Base-by-base conservation (phyloP, 2,329 filamentous ascomycete genomes). In the Neopestalotiopsis sp. region DNA sequence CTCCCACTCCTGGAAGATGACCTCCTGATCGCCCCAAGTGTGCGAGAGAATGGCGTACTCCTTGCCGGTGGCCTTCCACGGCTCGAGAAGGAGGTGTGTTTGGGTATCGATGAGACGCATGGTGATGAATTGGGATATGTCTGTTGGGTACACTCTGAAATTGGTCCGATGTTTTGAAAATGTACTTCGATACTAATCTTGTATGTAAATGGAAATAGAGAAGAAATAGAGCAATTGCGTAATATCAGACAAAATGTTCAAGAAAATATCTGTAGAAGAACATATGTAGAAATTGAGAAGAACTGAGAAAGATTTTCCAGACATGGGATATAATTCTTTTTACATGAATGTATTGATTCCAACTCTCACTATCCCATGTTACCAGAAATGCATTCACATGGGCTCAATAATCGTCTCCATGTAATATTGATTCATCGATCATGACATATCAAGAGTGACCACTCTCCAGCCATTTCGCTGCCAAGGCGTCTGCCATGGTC, bases 11-110 rank as follows among this genome's bases (percentile, higher is more conserved):
- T 78, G 71, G 56, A 80, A 76, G 1, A 76, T 78, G 28, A 81
- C 74, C 67, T 80, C 80, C n/a, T 76, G 74, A 30, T 70, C 66
- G 2, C 73, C 75, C 81, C 80, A 82, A 1, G 77, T 79, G 66
- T 83, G 81, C 0, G 81, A 82, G 14, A 83, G 77, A 57, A 82
- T 82, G 9, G 80, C 80, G 62, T 83, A 83, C 3, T 65, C 38
- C n/a, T 24, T 42, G n/a, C 17, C 42, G 6, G 28, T 5, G 1
- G 57, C 42, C 17, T 42, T 28, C 42, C 24, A 67, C 14, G 24
- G 53, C 32, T 59, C 32, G 30, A 59, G 70, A 30, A 82, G 71
- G 66, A 79, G 69, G 56, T 76, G 73, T 24, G 77, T 82, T 6
- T 74, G 71, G 14, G 78, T 74, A 68, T 82, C 75, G 61, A 82